Conservation (phyloP, 495 filamentous ascomycete species). For the Penicillium daleae region DNA sequence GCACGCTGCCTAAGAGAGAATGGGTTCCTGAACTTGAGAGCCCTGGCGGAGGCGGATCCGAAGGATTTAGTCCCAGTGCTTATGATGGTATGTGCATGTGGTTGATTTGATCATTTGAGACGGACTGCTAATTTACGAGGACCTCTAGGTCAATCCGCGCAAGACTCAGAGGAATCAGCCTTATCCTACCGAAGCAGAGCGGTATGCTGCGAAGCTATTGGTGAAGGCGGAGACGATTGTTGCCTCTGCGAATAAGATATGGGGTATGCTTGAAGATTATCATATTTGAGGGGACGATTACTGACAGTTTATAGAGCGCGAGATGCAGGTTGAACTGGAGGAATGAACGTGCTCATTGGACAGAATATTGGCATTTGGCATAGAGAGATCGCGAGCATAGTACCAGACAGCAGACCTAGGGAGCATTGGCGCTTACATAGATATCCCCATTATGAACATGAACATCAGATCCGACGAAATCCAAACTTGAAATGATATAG, state of each 20-base stretch:
- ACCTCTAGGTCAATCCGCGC: constrained; percentile 44
- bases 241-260: constrained; percentile 70
- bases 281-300: constrained; percentile 6
- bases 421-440: constrained; percentile 15
- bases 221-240: constrained; percentile 71
- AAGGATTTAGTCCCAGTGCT: constrained; percentile 71
- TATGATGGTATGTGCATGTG: constrained; percentile 55
- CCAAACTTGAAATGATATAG: background rate
- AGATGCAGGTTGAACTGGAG: constrained; percentile 50
- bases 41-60: constrained; percentile 68
- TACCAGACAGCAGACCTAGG: background rate
- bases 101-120: background rate
- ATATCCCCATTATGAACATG: background rate
- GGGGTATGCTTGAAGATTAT: constrained; percentile 53
- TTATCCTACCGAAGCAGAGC: constrained; percentile 61
- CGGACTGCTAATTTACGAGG: background rate
- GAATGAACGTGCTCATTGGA: constrained; percentile 24
- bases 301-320: constrained; percentile 35
- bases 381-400: constrained; percentile 3
- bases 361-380: constrained; percentile 4
- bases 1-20: constrained; percentile 79
- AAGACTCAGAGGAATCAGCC: constrained; percentile 63
- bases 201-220: constrained; percentile 65
- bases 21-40: constrained; percentile 68
- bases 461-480: background rate